Conservation (phyloP, 768 basidiomycete species). For the Vararia minispora region DNA sequence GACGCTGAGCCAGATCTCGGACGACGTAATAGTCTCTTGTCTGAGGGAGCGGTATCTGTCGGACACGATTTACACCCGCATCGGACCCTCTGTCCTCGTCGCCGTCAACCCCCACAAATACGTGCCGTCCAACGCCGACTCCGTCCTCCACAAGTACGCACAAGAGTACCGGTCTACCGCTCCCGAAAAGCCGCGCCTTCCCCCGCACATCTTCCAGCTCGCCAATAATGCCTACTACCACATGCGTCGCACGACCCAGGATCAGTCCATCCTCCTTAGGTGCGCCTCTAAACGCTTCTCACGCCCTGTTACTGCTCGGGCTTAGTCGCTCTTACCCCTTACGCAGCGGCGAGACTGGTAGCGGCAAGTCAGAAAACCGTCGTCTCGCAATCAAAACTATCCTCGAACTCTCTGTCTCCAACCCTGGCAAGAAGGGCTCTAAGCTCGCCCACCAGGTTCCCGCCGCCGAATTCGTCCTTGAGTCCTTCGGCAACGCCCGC, state of each 20-base stretch:
- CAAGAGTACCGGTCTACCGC: constrained; percentile 73
- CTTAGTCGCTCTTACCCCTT: constrained; percentile 1
- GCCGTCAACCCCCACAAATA: constrained; percentile 94
- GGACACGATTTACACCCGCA: constrained; percentile 67
- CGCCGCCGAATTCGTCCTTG: constrained; percentile 90
- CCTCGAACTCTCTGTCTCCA: constrained; percentile 81
- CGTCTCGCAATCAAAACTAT: constrained; percentile 86
- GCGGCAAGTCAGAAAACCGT: constrained; percentile 88
- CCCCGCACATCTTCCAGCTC: constrained; percentile 88
- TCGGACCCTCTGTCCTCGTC: constrained; percentile 66
- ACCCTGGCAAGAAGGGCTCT: constrained; percentile 87
- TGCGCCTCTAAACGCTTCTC: constrained; percentile 19
- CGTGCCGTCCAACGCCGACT: constrained; percentile 73
- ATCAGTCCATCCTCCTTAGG: constrained; percentile 84
- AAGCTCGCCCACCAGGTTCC: constrained; percentile 83
- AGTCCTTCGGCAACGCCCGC: constrained; percentile 88
- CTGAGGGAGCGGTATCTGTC: constrained; percentile 81
- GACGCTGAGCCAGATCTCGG: constrained; percentile 52
- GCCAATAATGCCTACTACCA: constrained; percentile 92
- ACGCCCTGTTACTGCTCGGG: background rate
- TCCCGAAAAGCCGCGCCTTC: constrained; percentile 44
- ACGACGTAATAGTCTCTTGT: constrained; percentile 78
- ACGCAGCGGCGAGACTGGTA: constrained; percentile 78
- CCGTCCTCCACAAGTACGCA: constrained; percentile 75
- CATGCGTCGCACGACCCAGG: constrained; percentile 88